These are phyloP conservation scores for Novakomyces olei DNA, from an alignment of 805 yeast genomes.

Conservation along the genomic window DNA sequence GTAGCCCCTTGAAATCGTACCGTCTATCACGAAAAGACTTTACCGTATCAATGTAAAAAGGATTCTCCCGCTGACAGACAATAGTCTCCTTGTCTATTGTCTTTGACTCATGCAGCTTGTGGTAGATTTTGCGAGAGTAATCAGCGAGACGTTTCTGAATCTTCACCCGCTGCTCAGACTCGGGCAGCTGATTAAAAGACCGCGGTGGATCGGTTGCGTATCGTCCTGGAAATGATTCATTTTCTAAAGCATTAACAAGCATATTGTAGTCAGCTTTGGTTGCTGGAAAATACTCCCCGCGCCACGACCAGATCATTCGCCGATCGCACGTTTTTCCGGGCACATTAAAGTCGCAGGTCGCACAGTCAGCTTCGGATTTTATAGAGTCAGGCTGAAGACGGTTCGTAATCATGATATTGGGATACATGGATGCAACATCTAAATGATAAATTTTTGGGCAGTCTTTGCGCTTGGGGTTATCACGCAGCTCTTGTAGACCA, in stretches of 20 bases:
- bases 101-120: conserved; percentile 57
- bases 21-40: conserved; percentile 87
- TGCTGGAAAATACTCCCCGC: conserved; percentile 89
- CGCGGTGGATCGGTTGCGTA: conserved; percentile 34
- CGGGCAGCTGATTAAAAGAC: conserved; percentile 52
- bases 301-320: conserved; percentile 87
- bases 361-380: conserved; percentile 87
- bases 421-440: conserved; percentile 98
- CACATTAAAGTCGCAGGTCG: conserved; percentile 87
- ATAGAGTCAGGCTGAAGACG: conserved; percentile 95
- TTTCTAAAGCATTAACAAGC: conserved; percentile 64
- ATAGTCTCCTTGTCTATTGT: conserved; percentile 78
- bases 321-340: conserved; percentile 91
- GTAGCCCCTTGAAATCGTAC: conserved; percentile 81
- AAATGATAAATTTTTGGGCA: conserved; percentile 84
- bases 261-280: conserved; percentile 74
- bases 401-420: conserved; percentile 94
- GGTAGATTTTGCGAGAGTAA: conserved; percentile 68
- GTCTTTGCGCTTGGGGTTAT: conserved; percentile 45
- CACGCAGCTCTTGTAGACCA: conserved; percentile 35
- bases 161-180: conserved; percentile 51
- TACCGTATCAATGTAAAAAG: conserved; percentile 88
- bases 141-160: conserved; percentile 62
- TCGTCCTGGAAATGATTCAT: conserved; percentile 50
- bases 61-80: conserved; percentile 92